These are phyloP conservation scores for Daldinia concentrica DNA, from an alignment of 495 filamentous ascomycete species.

Conservation along the genomic window DNA sequence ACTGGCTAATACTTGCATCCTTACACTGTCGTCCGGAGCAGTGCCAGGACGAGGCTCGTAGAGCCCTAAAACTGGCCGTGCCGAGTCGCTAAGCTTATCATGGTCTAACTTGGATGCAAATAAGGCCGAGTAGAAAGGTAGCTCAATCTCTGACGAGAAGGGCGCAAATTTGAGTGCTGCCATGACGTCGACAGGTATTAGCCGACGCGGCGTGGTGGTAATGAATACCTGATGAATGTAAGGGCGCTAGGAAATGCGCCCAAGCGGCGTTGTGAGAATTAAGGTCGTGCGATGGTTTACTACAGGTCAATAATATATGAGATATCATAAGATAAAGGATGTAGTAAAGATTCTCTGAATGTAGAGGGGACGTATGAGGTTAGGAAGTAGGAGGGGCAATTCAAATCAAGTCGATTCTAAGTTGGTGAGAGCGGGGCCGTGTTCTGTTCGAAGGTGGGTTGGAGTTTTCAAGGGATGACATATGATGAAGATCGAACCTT, in stretches of 20 bases:
- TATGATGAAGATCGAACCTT: conserved; percentile 12
- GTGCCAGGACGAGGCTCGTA: conserved; percentile 83
- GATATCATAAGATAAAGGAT: conserved; percentile 6
- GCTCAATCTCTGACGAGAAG: conserved; percentile 91
- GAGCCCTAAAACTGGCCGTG: conserved; percentile 83
- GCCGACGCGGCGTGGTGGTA: not conserved
- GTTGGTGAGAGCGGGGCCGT: conserved; percentile 32
- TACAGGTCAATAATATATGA: conserved; percentile 11
- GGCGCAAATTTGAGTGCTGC: conserved; percentile 71
- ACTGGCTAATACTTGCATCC: conserved; percentile 87
- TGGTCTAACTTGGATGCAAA: conserved; percentile 92
- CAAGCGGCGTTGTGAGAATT: conserved; percentile 5
- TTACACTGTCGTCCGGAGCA: conserved; percentile 73
- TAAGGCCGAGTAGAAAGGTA: conserved; percentile 91
- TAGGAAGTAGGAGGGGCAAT: conserved; percentile 29
- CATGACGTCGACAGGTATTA: conserved; percentile 36
- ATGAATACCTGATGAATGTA: not conserved
- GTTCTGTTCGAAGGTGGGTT: conserved; percentile 11
- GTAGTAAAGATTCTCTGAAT: conserved; percentile 1
- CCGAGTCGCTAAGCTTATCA: conserved; percentile 94
- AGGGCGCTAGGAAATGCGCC: conserved; percentile 2
- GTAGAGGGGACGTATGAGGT: conserved; percentile 7
- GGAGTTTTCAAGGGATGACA: conserved; percentile 28
- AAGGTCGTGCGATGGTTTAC: not conserved
- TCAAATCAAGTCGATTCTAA: conserved; percentile 10